phyloP scores from a whole-genome alignment of 345 rosid genomes.

The Eucalyptus microcorys region DNA sequence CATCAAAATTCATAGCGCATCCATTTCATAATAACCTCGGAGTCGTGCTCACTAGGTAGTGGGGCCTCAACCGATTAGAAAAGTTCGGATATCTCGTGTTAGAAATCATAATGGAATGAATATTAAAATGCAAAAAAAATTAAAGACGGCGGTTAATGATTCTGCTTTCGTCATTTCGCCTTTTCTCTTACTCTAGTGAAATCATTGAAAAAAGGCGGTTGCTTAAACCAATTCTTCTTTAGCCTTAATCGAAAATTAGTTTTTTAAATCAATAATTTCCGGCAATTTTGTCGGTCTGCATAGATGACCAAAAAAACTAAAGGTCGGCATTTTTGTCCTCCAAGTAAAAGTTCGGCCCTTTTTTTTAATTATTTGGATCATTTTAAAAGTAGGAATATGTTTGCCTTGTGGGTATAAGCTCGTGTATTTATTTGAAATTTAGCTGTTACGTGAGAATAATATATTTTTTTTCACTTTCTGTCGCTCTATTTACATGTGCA shows the following conservation, averaged over 20 bases:
- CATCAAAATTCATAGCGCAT: neutral
- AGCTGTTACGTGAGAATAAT: neutral
- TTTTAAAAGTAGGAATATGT: neutral
- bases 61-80: neutral
- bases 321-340: neutral
- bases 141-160: neutral
- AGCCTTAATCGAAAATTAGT: neutral
- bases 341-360: neutral
- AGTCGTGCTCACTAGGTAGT: neutral
- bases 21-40: neutral
- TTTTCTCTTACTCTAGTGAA: neutral
- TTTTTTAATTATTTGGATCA: neutral
- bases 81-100: neutral
- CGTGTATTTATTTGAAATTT: neutral
- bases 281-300: neutral
- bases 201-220: neutral
- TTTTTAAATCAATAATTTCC: neutral
- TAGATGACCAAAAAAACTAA: neutral
- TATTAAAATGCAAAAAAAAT: neutral
- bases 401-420: neutral
- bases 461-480: neutral
- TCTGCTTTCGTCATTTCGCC: neutral
- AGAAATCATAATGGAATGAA: neutral
- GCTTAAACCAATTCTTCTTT: neutral
- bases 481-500: neutral